phyloP scores from a whole-genome alignment of 2,329 filamentous ascomycete species.

The Ceratocystis albifundus region DNA sequence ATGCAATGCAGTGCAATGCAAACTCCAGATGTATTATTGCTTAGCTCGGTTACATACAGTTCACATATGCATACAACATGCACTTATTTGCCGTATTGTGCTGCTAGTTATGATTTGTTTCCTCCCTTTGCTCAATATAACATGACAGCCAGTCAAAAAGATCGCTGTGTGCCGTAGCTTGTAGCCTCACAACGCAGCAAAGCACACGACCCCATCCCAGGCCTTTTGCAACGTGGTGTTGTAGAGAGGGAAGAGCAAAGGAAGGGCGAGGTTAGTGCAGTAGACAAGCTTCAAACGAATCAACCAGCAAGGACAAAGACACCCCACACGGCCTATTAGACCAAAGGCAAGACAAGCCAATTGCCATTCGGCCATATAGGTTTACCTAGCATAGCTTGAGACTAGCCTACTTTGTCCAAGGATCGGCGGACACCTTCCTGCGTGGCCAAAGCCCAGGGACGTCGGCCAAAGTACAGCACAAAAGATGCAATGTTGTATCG shows the following conservation, averaged over 20 bases:
- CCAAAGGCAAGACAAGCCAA: background rate
- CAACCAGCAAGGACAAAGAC: background rate
- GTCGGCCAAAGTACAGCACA: background rate
- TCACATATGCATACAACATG: background rate
- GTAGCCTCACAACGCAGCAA: background rate
- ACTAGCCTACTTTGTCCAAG: background rate
- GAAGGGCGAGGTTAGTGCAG: background rate
- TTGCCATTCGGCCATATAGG: conserved; percentile 5
- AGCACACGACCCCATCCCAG: background rate
- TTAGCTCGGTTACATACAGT: background rate
- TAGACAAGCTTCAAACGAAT: too few relatives aligned
- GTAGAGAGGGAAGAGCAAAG: background rate
- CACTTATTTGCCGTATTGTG: background rate
- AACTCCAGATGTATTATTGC: background rate
- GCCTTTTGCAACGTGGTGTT: background rate
- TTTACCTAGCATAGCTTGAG: background rate
- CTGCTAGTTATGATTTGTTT: background rate
- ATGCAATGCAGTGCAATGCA: background rate
- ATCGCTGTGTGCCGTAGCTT: conserved; percentile 5
- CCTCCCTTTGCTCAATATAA: background rate
- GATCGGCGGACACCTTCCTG: background rate
- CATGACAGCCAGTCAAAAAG: conserved; percentile 6
- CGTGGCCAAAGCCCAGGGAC: background rate
- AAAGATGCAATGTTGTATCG: background rate
- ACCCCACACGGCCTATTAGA: background rate